Base-by-base conservation (phyloP, 352 stramenopile species). In the Phytophthora multivora region DNA sequence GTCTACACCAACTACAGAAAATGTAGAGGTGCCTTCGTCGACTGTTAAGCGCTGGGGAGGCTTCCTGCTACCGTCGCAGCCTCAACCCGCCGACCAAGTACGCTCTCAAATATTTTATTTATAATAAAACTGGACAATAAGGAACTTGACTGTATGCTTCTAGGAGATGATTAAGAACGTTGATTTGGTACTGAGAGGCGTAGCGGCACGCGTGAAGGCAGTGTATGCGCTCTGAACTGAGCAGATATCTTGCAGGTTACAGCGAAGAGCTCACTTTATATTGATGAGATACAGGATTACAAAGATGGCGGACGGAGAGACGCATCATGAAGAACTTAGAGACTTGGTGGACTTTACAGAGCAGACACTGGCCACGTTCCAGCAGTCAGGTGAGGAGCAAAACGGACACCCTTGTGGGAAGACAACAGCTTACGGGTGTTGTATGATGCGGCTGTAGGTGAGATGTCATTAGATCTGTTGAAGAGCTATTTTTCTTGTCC, bases 141-240 rank as follows among this genome's bases (percentile, higher is more conserved):
- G 19, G 51, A 35, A 28, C 30, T 39, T 46, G 12, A 50, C 31
- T 15, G 39, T 45, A 11, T 41, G 4, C 18, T 25, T 21, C 2
- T 39, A 91, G 80, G 69, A 83, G 3, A 74, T 78, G 35, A 63
- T 78, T n/a, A 78, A 85, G 42, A 83, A 75, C 26, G 31, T 92
- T 8, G 77, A 90, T 28, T 69, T 75, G 42, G 58, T 82, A 10
- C 60, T 89, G 60, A 77, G 76, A 30, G 79, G 88, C 16, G 58
- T 86, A 3, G 71, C 73, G 3, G 30, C 59, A 3, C 76, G 76
- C 38, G 73, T 86, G 21, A 86, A 88, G 67, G 63, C 72, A 23
- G 71, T 77, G 80, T 90, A 66, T 33, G 28, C 1, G 28, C 10
- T 33, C 8, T 33, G 10, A 33, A 23, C 21, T 33, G 28, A 9